These are phyloP conservation scores for Botrytis galanthina DNA, from an alignment of 2,329 filamentous ascomycete species.

Conservation along the genomic window DNA sequence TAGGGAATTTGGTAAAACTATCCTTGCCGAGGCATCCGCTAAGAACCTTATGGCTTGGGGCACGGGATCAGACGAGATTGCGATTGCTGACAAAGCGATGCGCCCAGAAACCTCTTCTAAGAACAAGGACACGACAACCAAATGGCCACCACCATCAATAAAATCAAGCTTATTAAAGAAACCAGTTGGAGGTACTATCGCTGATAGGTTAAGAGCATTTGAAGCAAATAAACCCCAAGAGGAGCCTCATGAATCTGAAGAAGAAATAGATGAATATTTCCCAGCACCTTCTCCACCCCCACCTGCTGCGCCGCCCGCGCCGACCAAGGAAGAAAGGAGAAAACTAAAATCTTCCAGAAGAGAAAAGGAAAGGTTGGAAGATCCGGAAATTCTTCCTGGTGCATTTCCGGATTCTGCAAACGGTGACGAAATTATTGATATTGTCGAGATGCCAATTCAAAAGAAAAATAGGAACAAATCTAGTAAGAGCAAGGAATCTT, in stretches of 20 bases:
- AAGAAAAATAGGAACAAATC: constrained; percentile 44
- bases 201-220: constrained; percentile 57
- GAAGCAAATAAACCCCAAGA: constrained; percentile 44
- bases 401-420: constrained; percentile 1
- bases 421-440: constrained; percentile 36
- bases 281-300: constrained; percentile 40
- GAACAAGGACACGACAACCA: constrained; percentile 44
- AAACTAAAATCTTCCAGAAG: constrained; percentile 7
- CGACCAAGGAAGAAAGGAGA: constrained; percentile 12
- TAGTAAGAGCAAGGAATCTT: constrained; percentile 37
- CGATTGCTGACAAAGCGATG: constrained; percentile 50
- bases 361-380: constrained; percentile 9
- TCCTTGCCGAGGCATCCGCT: constrained; percentile 30
- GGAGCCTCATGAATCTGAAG: constrained; percentile 23
- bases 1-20: constrained; percentile 24
- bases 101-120: constrained; percentile 47
- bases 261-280: constrained; percentile 13
- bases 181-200: constrained; percentile 51
- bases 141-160: constrained; percentile 40
- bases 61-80: constrained; percentile 45
- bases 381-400: constrained; percentile 7
- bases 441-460: constrained; percentile 50
- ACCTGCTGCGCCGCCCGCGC: constrained; percentile 23
- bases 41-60: constrained; percentile 41
- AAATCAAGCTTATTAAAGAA: constrained; percentile 47